Base-by-base conservation (phyloP, 805 yeast genomes). In the Candida qinlingensis region DNA sequence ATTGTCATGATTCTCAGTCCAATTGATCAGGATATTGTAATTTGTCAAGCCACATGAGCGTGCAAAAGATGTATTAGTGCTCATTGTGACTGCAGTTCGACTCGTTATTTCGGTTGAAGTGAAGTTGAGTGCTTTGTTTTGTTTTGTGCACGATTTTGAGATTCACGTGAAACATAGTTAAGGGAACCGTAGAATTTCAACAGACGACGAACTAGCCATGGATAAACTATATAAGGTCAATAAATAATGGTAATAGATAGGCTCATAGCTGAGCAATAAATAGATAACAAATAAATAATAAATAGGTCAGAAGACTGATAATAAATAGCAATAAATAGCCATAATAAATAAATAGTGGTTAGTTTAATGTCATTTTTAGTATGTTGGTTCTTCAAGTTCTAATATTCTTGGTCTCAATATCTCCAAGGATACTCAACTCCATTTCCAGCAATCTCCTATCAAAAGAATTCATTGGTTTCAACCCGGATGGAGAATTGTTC, bases 361-460 rank as follows among this genome's bases (percentile, higher is more conserved):
- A 7, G 7, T 12, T 34, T 11, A 7, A 39, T 3, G 12, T 12
- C 12, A 5, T 35, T 29, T 9, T 11, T 5, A 9, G 29, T 34
- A n/a, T n/a, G 28, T 6, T 11, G 6, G 19, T 11, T 25, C 13
- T 25, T 41, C 40, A 26, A 37, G 26, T 19, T 36, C 41, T 41
- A 10, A 30, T 25, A 8, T 41, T 39, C 10, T 54, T 51, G 13
- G 54, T 49, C 39, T 57, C 59, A 27, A 50, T 31, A 33, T 50
- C 49, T 0, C 60, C 60, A 39, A 56, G 36, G 19, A 58, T 58
- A n/a, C 50, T 47, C 39, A 50, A 25, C 36, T 58, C 62, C 58
- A 58, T 51, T 42, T 53, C 52, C 19, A 50, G 46, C 40, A 58
- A 28, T 38, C 51, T 51, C 9, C 43, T 47, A 33, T 47, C 46